Evolutionary conservation across 371 early-diverging fungal genomes (phyloP).

Genomic region (Mucor saturninus): DNA sequence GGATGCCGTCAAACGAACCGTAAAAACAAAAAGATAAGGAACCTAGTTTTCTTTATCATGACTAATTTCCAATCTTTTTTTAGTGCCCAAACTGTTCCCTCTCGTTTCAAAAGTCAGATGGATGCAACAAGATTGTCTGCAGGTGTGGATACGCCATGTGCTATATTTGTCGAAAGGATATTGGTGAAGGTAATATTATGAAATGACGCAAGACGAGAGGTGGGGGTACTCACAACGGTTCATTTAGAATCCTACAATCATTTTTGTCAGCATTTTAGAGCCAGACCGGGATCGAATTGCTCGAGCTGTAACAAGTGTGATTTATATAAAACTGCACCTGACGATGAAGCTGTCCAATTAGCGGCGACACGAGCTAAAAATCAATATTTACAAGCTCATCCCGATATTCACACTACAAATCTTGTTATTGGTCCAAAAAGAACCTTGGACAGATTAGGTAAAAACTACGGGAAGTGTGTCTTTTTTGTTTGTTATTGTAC

Average conservation of each 20-base stretch:
- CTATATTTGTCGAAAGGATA: constrained; percentile 69
- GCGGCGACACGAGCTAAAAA: constrained; percentile 55
- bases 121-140: constrained; percentile 76
- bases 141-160: constrained; percentile 71
- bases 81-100: constrained; percentile 68
- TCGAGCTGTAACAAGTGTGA: constrained; percentile 63
- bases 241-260: constrained; percentile 62
- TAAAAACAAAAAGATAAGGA: constrained; percentile 21
- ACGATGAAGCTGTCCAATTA: constrained; percentile 49
- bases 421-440: constrained; percentile 38
- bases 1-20: constrained; percentile 70
- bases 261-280: constrained; percentile 71
- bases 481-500: too few species aligned
- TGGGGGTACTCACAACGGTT: not conserved
- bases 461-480: not conserved
- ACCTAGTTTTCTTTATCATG: not conserved
- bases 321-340: constrained; percentile 60
- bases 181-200: constrained; percentile 28
- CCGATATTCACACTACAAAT: constrained; percentile 26
- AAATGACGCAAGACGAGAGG: not conserved
- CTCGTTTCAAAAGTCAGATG: constrained; percentile 66
- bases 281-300: constrained; percentile 55
- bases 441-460: constrained; percentile 31
- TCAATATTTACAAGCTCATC: constrained; percentile 58
- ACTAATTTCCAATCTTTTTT: not conserved